These are phyloP conservation scores for Myriosclerotinia curreyana DNA, from an alignment of 2,329 filamentous ascomycete species.

Conservation along the genomic window DNA sequence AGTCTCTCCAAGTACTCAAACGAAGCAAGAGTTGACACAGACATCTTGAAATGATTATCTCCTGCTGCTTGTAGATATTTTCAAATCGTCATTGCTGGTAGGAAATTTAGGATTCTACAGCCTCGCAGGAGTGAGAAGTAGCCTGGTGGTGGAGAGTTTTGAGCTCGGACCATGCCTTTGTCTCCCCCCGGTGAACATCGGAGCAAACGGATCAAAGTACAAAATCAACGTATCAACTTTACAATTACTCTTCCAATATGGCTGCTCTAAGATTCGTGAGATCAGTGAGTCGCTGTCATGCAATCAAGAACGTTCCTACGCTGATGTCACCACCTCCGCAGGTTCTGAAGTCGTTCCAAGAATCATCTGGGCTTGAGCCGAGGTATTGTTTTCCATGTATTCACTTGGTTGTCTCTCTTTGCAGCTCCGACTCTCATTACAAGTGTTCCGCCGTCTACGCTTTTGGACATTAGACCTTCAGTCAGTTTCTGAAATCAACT, in stretches of 20 bases:
- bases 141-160: constrained; percentile 10
- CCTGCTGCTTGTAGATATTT: constrained; percentile 22
- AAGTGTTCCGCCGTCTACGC: neutral
- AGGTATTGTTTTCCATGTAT: constrained; percentile 56
- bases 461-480: neutral
- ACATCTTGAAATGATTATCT: constrained; percentile 34
- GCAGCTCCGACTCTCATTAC: neutral
- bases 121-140: neutral
- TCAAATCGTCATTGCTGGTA: constrained; percentile 32
- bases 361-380: constrained; percentile 81
- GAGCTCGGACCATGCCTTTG: constrained; percentile 1
- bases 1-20: constrained; percentile 93
- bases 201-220: neutral
- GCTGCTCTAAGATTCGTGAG: constrained; percentile 60
- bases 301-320: neutral
- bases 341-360: constrained; percentile 77
- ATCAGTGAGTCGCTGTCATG: constrained; percentile 49
- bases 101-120: neutral
- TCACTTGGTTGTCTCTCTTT: neutral
- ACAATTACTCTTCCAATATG: constrained; percentile 41
- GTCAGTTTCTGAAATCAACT: constrained; percentile 7
- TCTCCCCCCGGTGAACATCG: neutral
- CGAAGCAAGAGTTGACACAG: constrained; percentile 54
- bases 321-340: constrained; percentile 41
- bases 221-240: constrained; percentile 14